Evolutionary conservation across 2,329 filamentous ascomycete species (phyloP).

Genomic region (Phoma sp.): DNA sequence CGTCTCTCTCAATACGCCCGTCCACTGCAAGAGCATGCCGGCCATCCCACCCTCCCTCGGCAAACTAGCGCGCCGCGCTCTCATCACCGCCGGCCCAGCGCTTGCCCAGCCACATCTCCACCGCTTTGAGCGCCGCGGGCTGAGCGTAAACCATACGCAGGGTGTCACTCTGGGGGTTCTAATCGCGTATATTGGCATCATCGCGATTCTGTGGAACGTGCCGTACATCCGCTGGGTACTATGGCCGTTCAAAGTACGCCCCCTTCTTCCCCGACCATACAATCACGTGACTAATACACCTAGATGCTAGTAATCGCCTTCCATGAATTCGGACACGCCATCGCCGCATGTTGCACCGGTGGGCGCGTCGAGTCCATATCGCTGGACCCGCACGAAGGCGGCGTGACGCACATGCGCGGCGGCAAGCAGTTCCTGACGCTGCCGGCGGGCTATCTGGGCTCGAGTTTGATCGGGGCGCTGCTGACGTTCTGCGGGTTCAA

Average conservation of each 20-base stretch:
- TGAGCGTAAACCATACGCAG: constrained; percentile 71
- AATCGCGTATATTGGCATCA: constrained; percentile 72
- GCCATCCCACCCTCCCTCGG: constrained; percentile 26
- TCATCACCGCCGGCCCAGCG: constrained; percentile 36
- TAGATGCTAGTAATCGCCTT: constrained; percentile 85
- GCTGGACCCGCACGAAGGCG: constrained; percentile 77
- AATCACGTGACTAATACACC: not conserved
- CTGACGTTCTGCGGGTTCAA: constrained; percentile 82
- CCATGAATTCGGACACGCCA: constrained; percentile 79
- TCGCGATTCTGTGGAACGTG: constrained; percentile 79
- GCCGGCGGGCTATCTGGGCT: constrained; percentile 79
- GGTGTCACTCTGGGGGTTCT: constrained; percentile 74
- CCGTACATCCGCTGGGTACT: constrained; percentile 76
- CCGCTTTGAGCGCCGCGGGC: constrained; percentile 58
- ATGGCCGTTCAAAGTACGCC: constrained; percentile 78
- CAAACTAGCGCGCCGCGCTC: constrained; percentile 35
- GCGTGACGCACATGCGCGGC: constrained; percentile 78
- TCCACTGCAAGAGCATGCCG: constrained; percentile 26
- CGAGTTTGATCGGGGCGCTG: constrained; percentile 76
- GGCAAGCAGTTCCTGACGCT: constrained; percentile 74
- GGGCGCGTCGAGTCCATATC: constrained; percentile 76
- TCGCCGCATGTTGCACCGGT: constrained; percentile 74
- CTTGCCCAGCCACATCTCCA: constrained; percentile 47
- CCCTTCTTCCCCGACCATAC: too few relatives aligned
- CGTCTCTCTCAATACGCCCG: not conserved